Base-by-base conservation (phyloP, 495 filamentous ascomycete species). In the Penicillium canescens region DNA sequence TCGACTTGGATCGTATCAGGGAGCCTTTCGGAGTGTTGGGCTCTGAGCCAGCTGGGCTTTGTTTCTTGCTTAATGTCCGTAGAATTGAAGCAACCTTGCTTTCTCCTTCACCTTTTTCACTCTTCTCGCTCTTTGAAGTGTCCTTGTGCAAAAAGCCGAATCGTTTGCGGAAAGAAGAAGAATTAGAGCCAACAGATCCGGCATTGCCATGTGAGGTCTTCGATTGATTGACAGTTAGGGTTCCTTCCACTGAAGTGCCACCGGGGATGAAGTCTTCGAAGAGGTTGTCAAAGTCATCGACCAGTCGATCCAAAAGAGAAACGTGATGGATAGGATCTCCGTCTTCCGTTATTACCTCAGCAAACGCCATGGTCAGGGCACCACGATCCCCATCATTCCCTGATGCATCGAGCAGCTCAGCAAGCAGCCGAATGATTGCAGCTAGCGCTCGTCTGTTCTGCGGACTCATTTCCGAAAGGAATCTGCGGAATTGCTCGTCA, bases 351-450 rank as follows among this genome's bases (percentile, higher is more conserved):
- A 98, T 76, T 43, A 96, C 76, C 61, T 97, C 94, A 2, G 92
- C 86, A 72, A 98, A 97, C 12, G 91, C 90, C 24, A 89, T 86
- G 2, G 91, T 97, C 60, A 98, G 70, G 42, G 90, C 89, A 24
- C 94, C 94, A 33, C 93, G 84, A 65, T 97, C 93, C 42, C 91
- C 90, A 62, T 96, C 94, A 66, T 94, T 96, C 10, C 87, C 88
- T 55, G 92, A 96, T n/a, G 90, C 92, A 54, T 96, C 93, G 11
- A 97, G 82, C 13, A 98, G 79, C 60, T 96, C 91, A 3, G 89
- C 86, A 21, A 98, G 81, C 31, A 98, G 80, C 44, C 89, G 90
- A 57, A 98, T 84, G 33, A 95, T 84, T 10, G 85, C 85, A 31
- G 86, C 86, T 58, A 98, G 87, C 3, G 92, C 92, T 50, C 94